Base-by-base conservation (phyloP, 352 stramenopile species). In the Phytophthora boehmeriae region DNA sequence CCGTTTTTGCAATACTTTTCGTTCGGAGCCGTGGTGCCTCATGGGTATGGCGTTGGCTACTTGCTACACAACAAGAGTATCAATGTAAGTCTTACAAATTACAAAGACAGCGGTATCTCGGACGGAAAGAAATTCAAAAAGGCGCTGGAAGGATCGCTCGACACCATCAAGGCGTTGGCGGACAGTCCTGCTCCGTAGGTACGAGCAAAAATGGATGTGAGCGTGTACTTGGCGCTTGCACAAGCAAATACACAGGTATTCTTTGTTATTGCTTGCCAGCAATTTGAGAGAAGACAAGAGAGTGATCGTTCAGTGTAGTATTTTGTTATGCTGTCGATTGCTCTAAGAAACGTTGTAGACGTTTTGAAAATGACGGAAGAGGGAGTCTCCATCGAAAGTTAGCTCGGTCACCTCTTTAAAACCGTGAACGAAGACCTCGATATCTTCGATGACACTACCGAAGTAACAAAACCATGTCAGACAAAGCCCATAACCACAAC, bases 31-130 rank as follows among this genome's bases (percentile, higher is more conserved):
- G 89, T 97, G 19, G 83, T 93, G 35, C 80, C 83, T 1, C 73
- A 95, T 22, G 92, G 92, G 41, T 98, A 98, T 67, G 92, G 92
- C 16, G 68, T 97, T 32, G 92, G 90, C 54, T 98, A 98, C 68
- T 63, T 96, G 60, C 71, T 97, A 16, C 86, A 96, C 50, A 90
- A 78, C 68, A 77, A 95, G 68, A 71, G 39, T 27, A 89, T 96
- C 58, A 90, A 93, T 36, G 79, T 96, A 45, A 93, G 82, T 32
- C 56, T 96, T n/a, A 95, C 88, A 25, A 94, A 91, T 73, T 96
- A 83, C 57, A 93, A 94, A 50, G 79, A 88, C 62, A 90, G 79
- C 63, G 62, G 73, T 43, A 53, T 86, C 13, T 93, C 86, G 43
- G 74, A 94, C 63, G 68, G 71, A 32, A 68, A 65, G 44, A 89